Evolutionary conservation across 2,329 filamentous ascomycete species (phyloP).

Genomic region (Apiospora rasikravindrae): DNA sequence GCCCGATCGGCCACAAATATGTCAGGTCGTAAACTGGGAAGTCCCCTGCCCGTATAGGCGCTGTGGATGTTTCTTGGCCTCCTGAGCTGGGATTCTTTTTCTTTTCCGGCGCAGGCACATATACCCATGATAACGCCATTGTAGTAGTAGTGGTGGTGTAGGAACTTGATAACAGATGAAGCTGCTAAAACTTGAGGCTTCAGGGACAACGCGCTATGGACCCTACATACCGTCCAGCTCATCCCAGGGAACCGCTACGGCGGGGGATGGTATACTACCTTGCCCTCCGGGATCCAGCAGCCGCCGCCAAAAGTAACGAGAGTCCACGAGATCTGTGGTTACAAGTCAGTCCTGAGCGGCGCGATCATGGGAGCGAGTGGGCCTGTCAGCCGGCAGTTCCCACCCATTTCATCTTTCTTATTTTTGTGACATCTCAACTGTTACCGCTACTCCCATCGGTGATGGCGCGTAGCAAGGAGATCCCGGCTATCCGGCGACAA

Average conservation of each 20-base stretch:
- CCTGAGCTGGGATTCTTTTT: not conserved
- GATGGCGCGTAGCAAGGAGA: not conserved
- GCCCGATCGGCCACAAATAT: not conserved
- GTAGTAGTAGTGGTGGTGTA: not conserved
- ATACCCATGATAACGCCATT: not conserved
- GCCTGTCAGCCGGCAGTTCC: not conserved
- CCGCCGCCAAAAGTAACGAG: not conserved
- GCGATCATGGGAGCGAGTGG: not conserved
- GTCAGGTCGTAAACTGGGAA: not conserved
- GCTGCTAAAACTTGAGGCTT: not conserved
- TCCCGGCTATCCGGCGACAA: slow-evolving; percentile 10
- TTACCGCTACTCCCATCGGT: slow-evolving; percentile 1
- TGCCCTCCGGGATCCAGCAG: not conserved
- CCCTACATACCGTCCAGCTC: too few species aligned
- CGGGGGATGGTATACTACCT: not conserved
- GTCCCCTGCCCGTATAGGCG: not conserved
- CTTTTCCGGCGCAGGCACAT: not conserved
- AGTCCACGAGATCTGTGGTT: not conserved
- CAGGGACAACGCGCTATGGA: not conserved
- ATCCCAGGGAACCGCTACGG: not conserved
- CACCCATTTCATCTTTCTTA: not conserved
- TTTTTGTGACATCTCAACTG: slow-evolving; percentile 17
- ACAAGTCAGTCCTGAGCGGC: not conserved
- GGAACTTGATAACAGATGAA: not conserved
- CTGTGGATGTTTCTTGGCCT: not conserved